phyloP scores from a whole-genome alignment of 1,139 yeast genomes.

The Saccharomyces hybrid region DNA sequence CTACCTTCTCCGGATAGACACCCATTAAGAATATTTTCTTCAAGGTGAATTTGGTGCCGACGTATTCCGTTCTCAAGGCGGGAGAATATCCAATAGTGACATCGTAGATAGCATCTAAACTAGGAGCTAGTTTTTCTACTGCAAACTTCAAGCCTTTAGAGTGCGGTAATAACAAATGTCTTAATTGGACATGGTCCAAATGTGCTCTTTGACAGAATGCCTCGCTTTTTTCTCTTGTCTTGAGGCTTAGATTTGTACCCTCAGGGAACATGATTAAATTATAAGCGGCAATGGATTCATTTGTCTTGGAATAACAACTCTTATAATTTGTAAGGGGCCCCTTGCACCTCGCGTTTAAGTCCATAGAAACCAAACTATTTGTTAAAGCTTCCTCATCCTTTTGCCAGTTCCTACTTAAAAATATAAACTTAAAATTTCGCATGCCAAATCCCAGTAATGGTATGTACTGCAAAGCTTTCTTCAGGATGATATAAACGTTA shows the following conservation, averaged over 20 bases:
- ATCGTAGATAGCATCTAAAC: constrained; percentile 66
- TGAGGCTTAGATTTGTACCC: constrained; percentile 74
- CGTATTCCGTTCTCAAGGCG: constrained; percentile 51
- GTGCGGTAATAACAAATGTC: constrained; percentile 69
- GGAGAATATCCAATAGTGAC: constrained; percentile 75
- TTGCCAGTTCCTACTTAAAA: constrained; percentile 71
- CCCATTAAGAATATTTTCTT: constrained; percentile 57
- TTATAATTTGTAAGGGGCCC: neutral
- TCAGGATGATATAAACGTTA: constrained; percentile 59
- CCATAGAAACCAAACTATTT: neutral
- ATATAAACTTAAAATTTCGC: constrained; percentile 67
- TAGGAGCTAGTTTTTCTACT: constrained; percentile 47
- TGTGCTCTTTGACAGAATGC: constrained; percentile 49
- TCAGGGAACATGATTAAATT: constrained; percentile 70
- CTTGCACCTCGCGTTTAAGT: neutral
- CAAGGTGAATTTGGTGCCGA: constrained; percentile 69
- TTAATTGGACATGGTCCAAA: constrained; percentile 35
- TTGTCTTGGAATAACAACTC: neutral
- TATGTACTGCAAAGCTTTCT: constrained; percentile 61
- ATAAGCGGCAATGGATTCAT: neutral
- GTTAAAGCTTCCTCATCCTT: constrained; percentile 42
- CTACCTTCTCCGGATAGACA: constrained; percentile 57
- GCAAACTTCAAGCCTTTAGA: constrained; percentile 67
- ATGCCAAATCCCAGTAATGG: constrained; percentile 84
- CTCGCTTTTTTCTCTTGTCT: constrained; percentile 51